These are phyloP conservation scores for Lepidium africanum DNA, from an alignment of 345 rosid species.

Conservation along the genomic window DNA sequence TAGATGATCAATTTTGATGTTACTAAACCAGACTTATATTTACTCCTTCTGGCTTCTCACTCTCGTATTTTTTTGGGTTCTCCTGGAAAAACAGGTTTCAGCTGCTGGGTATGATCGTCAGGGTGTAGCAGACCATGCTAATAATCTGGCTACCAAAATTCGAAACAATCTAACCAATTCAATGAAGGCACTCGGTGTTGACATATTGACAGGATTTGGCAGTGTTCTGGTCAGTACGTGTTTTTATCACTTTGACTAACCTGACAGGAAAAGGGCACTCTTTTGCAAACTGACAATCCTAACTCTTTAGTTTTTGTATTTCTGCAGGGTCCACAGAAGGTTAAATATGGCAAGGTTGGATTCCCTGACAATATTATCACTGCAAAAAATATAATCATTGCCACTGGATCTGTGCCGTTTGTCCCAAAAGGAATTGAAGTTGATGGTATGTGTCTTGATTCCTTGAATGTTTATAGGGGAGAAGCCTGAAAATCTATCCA, in stretches of 20 bases:
- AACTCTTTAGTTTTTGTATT: background rate
- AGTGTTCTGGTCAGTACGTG: conserved; percentile 57
- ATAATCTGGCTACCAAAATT: conserved; percentile 82
- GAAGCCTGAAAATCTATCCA: background rate
- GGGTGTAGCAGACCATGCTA: conserved; percentile 97
- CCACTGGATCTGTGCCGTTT: conserved; percentile 97
- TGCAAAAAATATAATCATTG: conserved; percentile 76
- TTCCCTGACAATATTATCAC: conserved; percentile 52
- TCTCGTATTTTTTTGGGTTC: background rate
- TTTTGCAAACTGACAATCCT: background rate
- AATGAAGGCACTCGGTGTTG: conserved; percentile 90
- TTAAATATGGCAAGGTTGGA: conserved; percentile 68
- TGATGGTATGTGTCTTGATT: conserved; percentile 56
- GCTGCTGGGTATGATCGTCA: conserved; percentile 93
- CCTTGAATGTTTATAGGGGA: background rate
- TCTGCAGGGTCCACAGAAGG: conserved; percentile 85
- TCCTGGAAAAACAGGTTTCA: conserved; percentile 48
- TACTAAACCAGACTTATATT: background rate
- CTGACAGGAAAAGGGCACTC: background rate
- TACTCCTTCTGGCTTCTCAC: background rate
- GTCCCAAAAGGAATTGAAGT: conserved; percentile 99
- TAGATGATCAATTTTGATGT: background rate
- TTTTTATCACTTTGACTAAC: background rate
- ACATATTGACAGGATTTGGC: conserved; percentile 87
- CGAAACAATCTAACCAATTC: conserved; percentile 87